Conservation (phyloP, 192 early-diverging fungal species). For the Umbelopsis sp. region DNA sequence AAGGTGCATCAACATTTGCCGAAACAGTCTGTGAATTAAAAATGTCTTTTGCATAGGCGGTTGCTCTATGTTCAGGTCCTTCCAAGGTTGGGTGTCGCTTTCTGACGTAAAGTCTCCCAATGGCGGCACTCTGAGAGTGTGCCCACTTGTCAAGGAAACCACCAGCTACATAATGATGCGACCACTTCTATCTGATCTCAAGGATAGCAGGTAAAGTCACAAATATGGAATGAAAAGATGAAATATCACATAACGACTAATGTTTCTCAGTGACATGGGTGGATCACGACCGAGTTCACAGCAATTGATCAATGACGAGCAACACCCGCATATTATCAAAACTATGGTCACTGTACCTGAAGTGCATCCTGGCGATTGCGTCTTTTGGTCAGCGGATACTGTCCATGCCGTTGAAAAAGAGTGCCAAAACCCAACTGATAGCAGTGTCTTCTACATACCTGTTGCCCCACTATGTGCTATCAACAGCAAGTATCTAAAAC, state of each 20-base stretch:
- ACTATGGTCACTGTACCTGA: conserved; percentile 31
- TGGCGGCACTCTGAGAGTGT: conserved; percentile 31
- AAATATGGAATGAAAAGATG: too few relatives aligned
- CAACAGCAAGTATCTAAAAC: conserved; percentile 24
- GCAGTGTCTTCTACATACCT: conserved; percentile 39
- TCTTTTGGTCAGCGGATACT: conserved; percentile 38
- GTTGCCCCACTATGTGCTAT: conserved; percentile 32
- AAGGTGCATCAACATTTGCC: background rate
- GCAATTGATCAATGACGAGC: conserved; percentile 21
- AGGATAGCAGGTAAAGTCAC: conserved; percentile 5
- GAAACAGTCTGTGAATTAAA: background rate
- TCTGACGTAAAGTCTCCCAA: conserved; percentile 25
- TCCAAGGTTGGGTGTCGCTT: conserved; percentile 41
- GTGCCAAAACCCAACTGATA: conserved; percentile 26
- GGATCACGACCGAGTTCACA: conserved; percentile 30
- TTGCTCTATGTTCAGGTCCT: conserved; percentile 35
- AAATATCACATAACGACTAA: background rate
- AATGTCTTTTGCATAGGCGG: background rate
- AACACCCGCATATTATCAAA: conserved; percentile 35
- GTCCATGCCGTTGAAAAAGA: conserved; percentile 35
- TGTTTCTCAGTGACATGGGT: conserved; percentile 19
- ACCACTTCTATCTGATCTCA: conserved; percentile 28
- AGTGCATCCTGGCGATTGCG: conserved; percentile 35
- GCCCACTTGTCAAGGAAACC: conserved; percentile 34
- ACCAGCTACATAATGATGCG: conserved; percentile 37